Percentiles rank a stretch among this genome's conserved stretches.
phyloP scores from a whole-genome alignment of 768 basidiomycete species.

The Myochromella boudieri region DNA sequence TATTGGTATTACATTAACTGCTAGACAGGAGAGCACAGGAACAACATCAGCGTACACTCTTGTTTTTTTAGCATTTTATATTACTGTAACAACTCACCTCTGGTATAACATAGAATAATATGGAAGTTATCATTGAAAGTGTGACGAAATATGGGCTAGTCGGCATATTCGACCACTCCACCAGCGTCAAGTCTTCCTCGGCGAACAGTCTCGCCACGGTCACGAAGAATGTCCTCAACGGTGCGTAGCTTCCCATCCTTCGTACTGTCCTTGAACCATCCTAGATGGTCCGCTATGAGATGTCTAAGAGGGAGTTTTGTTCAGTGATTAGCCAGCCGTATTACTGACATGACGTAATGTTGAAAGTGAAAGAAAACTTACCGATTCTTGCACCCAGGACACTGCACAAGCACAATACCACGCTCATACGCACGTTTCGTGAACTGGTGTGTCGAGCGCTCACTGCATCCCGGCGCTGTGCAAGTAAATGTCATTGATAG shows the following conservation, averaged over 20 bases:
- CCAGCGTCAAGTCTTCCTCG: conserved; percentile 46
- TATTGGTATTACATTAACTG: not conserved
- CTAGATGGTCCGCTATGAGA: conserved; percentile 86
- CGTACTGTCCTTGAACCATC: conserved; percentile 88
- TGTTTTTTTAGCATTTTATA: not conserved
- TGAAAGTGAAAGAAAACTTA: conserved; percentile 32
- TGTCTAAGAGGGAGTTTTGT: too few relatives aligned
- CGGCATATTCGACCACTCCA: conserved; percentile 56
- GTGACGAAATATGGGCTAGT: not conserved
- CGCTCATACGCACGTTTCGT: conserved; percentile 80
- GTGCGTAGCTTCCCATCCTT: conserved; percentile 71
- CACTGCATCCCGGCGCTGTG: conserved; percentile 67
- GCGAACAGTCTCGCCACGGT: conserved; percentile 75
- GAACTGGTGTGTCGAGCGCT: conserved; percentile 87
- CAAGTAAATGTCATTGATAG: conserved; percentile 86
- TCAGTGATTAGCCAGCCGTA: too few relatives aligned
- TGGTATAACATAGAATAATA: not conserved
- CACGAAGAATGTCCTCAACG: conserved; percentile 78
- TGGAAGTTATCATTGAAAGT: too few relatives aligned
- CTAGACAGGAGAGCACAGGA: not conserved
- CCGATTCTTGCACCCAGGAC: conserved; percentile 89
- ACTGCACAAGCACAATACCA: conserved; percentile 89
- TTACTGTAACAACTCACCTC: too few relatives aligned
- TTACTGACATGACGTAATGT: not conserved
- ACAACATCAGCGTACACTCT: conserved; percentile 6